Conservation (phyloP, 129 eudicot species). For the Ambrosia artemisiifolia region DNA sequence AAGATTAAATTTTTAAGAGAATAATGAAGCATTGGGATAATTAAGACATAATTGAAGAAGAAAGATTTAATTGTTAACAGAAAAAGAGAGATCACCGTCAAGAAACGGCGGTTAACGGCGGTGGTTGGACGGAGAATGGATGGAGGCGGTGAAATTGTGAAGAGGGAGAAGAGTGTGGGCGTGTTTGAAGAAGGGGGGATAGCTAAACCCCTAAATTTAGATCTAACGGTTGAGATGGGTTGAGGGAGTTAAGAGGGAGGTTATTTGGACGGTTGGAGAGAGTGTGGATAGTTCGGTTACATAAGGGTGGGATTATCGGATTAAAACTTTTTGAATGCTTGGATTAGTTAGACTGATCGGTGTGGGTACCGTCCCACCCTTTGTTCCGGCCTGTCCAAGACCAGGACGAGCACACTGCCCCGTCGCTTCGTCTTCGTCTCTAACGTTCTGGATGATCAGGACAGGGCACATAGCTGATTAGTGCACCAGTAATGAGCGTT, state of each 20-base stretch:
- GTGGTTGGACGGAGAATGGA: constrained; percentile 2
- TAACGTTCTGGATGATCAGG: no score
- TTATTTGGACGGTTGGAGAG: constrained; percentile 17
- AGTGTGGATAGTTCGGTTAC: constrained; percentile 20
- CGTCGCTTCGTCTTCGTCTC: no score
- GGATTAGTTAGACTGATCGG: background rate
- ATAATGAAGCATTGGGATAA: background rate
- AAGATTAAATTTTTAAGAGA: background rate
- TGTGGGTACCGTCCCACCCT: no score
- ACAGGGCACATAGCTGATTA: no score
- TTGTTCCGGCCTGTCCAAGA: no score
- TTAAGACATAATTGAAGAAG: background rate
- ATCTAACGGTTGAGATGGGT: constrained; percentile 18
- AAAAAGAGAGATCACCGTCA: constrained; percentile 5
- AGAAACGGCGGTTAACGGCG: background rate
- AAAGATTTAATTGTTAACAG: background rate
- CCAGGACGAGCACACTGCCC: no score
- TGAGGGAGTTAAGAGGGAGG: constrained; percentile 5
- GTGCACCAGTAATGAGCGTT: no score
- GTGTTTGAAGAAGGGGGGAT: constrained; percentile 32
- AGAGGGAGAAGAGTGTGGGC: constrained; percentile 25
- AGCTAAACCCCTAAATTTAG: constrained; percentile 33
- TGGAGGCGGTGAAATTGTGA: constrained; percentile 12
- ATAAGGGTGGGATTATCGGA: constrained; percentile 8
- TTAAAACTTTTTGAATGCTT: constrained; percentile 18